phyloP scores from a whole-genome alignment of 257 asterid species.

The Knoxia roxburghii region DNA sequence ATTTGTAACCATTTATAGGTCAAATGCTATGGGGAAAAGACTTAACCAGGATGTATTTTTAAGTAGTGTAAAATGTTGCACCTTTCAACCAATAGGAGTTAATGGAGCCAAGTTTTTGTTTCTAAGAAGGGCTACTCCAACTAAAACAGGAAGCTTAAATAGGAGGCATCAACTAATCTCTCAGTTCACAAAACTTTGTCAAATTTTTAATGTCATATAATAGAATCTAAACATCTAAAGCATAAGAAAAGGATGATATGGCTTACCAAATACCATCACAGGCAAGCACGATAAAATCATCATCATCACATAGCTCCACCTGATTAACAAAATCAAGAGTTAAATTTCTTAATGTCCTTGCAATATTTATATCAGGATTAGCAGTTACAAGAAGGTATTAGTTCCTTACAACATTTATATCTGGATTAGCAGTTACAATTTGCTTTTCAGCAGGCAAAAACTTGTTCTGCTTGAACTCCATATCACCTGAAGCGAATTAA shows the following conservation, averaged over 20 bases:
- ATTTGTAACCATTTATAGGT: background rate
- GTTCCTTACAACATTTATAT: constrained; percentile 60
- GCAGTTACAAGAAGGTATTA: background rate
- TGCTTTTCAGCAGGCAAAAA: constrained; percentile 86
- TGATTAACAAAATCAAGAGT: constrained; percentile 25
- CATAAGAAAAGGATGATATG: background rate
- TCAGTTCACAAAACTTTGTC: too few species aligned
- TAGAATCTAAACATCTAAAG: background rate
- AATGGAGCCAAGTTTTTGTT: background rate
- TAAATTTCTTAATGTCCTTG: background rate
- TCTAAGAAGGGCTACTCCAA: background rate
- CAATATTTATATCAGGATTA: background rate
- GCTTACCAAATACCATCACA: constrained; percentile 97
- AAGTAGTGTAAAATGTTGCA: background rate
- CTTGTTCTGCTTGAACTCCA: constrained; percentile 99
- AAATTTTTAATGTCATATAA: background rate
- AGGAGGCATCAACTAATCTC: too few species aligned
- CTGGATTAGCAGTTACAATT: constrained; percentile 90
- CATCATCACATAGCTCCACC: constrained; percentile 91
- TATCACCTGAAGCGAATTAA: constrained; percentile 61
- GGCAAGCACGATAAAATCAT: constrained; percentile 86
- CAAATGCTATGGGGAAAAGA: background rate
- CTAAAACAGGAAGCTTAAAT: background rate
- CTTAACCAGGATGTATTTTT: background rate
- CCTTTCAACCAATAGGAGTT: background rate